Base-by-base conservation (phyloP, 2,329 filamentous ascomycete species). In the Coleophoma crateriformis region DNA sequence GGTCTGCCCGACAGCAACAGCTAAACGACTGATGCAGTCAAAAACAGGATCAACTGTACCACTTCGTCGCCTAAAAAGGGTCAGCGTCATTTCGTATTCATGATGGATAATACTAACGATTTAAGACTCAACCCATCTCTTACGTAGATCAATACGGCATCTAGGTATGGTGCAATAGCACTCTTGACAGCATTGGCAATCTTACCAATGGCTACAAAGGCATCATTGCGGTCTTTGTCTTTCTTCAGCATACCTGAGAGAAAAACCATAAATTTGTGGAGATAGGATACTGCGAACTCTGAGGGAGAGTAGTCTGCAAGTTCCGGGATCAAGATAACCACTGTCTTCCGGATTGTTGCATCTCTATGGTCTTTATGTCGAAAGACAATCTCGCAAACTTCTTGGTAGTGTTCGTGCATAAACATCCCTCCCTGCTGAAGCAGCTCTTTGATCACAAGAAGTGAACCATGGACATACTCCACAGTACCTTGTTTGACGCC, bases 201-300 rank as follows among this genome's bases (percentile, higher is more conserved):
- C 66, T 95, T 91, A 33, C 94, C 94, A 58, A 99, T 96, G 13
- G 94, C 94, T 45, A 96, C 79, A 64, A 99, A 99, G 2, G 94
- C 91, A 58, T 95, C 85, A 63, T 96, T 96, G 20, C 90, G 80
- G 64, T 97, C 91, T 68, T 94, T 95, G 55, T 96, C 90, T 64
- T 92, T 90, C 71, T 96, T 96, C 34, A 99, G 77, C 73, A 97
- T 90, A 33, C 88, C 84, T 52, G 95, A 92, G 5, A 99, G 78
- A 64, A 96, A 95, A 14, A 96, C 81, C 94, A 99, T 99, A 69
- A 95, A 97, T 62, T 90, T 88, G 67, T 96, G 91, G 3, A 99
- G 78, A 67, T 96, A 95, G 32, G 82, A 82, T 55, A 85, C 81
- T 49, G 88, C 88, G 66, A 99, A 99, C 53, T 96, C 90, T 39